phyloP scores from a whole-genome alignment of 768 basidiomycete genomes.

The Boletus patriciae region DNA sequence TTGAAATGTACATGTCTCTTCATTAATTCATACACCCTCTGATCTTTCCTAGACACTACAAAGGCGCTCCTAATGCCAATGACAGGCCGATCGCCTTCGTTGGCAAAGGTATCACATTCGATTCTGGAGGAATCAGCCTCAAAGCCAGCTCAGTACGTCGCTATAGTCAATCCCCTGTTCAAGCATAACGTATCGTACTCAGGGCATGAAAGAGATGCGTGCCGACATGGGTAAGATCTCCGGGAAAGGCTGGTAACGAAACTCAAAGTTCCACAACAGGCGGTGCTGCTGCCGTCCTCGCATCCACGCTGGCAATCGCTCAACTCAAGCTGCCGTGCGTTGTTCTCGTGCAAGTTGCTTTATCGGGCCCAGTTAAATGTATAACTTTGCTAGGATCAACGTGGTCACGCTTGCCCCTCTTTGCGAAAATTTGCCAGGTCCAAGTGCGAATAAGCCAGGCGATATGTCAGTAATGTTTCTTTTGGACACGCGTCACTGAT shows the following conservation, averaged over 20 bases:
- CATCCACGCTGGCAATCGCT: conserved; percentile 74
- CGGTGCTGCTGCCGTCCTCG: conserved; percentile 77
- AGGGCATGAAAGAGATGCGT: conserved; percentile 85
- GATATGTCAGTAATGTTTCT: conserved; percentile 58
- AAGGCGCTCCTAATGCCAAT: conserved; percentile 58
- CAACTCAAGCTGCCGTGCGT: conserved; percentile 77
- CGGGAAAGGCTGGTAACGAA: not conserved
- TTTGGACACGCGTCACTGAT: not conserved
- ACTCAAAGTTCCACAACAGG: conserved; percentile 36
- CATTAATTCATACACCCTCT: not conserved
- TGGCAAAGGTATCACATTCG: conserved; percentile 90
- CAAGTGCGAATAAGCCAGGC: conserved; percentile 68
- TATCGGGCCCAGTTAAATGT: not conserved
- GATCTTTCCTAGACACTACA: conserved; percentile 62
- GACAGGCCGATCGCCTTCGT: conserved; percentile 71
- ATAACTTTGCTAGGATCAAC: conserved; percentile 55
- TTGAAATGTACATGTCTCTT: conserved; percentile 64
- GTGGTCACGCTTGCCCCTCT: conserved; percentile 71
- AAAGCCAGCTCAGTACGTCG: conserved; percentile 66
- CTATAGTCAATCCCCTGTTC: not conserved
- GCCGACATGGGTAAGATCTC: conserved; percentile 75
- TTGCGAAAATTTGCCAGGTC: conserved; percentile 84
- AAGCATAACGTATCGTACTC: not conserved
- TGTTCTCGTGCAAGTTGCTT: not conserved
- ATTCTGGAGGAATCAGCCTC: conserved; percentile 84